A percentile compares a stretch with the other conserved stretches of the same genome.
Conservation (phyloP, 371 early-diverging fungal species). For the Rozella allomycis region DNA sequence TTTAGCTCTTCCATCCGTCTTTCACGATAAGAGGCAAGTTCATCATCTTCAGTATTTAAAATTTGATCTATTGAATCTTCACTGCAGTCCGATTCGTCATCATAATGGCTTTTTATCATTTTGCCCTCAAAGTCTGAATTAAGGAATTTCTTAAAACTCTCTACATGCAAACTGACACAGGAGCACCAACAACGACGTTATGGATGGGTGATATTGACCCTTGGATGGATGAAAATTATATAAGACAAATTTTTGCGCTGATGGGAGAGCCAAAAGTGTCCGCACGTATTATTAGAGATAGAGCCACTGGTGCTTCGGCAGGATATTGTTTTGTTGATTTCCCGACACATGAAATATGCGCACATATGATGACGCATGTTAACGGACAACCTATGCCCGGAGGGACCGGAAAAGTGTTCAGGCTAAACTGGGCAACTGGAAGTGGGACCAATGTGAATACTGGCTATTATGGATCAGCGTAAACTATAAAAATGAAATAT, state of each 20-base stretch:
- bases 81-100: too few relatives aligned
- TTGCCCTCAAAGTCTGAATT: too few relatives aligned
- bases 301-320: too few relatives aligned
- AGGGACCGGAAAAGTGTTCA: conserved; percentile 49
- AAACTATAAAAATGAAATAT: conserved; percentile 2
- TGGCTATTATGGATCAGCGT: neutral
- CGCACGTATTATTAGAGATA: too few relatives aligned
- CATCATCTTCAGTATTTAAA: conserved; percentile 28
- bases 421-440: conserved; percentile 76
- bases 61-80: too few relatives aligned
- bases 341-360: conserved; percentile 21
- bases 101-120: too few relatives aligned
- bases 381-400: conserved; percentile 63
- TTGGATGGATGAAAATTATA: conserved; percentile 60
- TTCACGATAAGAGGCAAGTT: conserved; percentile 27
- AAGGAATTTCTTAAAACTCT: too few relatives aligned
- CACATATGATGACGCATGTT: conserved; percentile 33
- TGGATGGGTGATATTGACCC: conserved; percentile 63
- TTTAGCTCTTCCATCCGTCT: conserved; percentile 36
- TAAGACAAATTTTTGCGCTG: conserved; percentile 41
- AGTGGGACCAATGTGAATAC: conserved; percentile 27
- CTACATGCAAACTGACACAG: too few relatives aligned
- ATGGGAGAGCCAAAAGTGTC: too few relatives aligned
- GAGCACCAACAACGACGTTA: conserved; percentile 16
- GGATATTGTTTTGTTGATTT: conserved; percentile 2